Evolutionary conservation across 2,329 filamentous ascomycete genomes (phyloP).

Genomic region (Penicillium corylophilum): DNA sequence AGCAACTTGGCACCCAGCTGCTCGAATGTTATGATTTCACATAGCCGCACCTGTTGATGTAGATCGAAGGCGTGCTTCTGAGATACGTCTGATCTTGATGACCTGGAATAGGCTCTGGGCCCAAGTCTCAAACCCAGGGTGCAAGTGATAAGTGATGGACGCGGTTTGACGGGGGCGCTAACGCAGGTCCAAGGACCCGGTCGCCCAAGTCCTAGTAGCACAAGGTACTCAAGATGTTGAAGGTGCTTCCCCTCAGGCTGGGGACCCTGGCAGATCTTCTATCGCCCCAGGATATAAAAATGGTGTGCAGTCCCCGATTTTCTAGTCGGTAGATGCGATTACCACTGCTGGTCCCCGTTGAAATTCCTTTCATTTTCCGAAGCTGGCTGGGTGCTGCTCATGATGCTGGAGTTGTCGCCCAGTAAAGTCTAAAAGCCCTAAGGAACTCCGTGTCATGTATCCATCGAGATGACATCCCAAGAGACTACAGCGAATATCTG

Average conservation of each 20-base stretch:
- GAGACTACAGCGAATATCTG: background rate
- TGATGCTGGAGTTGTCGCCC: background rate
- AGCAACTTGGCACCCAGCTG: conserved; percentile 65
- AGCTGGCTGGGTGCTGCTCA: background rate
- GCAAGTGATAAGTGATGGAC: background rate
- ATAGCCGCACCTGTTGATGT: conserved; percentile 33
- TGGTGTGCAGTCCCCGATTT: background rate
- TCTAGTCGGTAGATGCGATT: background rate
- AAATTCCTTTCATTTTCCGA: background rate
- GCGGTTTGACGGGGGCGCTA: conserved; percentile 4
- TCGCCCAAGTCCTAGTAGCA: conserved; percentile 14
- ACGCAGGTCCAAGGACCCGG: conserved; percentile 11
- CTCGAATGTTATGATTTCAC: conserved; percentile 88
- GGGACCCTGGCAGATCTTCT: conserved; percentile 20
- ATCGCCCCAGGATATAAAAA: conserved; percentile 9
- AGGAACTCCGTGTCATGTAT: background rate
- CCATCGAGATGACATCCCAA: background rate
- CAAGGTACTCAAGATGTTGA: conserved; percentile 18
- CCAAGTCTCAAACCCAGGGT: background rate
- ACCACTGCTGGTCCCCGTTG: background rate
- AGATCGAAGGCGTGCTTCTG: background rate
- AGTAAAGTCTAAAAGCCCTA: background rate
- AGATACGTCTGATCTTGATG: background rate
- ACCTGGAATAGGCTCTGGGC: background rate
- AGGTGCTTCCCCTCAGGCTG: conserved; percentile 2